phyloP scores from a whole-genome alignment of 2,329 filamentous ascomycete genomes.

The Cladosporium sp. region DNA sequence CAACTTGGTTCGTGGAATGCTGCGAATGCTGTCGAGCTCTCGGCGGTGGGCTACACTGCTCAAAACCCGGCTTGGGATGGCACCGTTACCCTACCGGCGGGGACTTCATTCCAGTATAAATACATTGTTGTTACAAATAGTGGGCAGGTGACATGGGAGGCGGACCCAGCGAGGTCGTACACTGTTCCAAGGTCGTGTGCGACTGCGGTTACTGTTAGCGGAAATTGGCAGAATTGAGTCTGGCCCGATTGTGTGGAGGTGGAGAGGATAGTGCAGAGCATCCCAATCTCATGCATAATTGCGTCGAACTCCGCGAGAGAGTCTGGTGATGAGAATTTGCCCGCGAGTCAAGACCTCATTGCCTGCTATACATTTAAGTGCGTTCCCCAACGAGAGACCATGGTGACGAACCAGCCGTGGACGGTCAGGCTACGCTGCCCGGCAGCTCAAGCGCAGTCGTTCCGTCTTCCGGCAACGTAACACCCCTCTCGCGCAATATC shows the following conservation, averaged over 20 bases:
- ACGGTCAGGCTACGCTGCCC: not conserved
- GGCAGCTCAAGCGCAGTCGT: not conserved
- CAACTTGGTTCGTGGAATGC: constrained; percentile 63
- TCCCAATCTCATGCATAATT: not conserved
- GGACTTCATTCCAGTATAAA: constrained; percentile 57
- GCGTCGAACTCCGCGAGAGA: not conserved
- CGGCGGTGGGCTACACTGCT: constrained; percentile 60
- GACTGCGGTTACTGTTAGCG: constrained; percentile 5
- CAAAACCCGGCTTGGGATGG: constrained; percentile 62
- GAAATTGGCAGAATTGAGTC: constrained; percentile 10
- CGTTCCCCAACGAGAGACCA: not conserved
- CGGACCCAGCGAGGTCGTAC: constrained; percentile 50
- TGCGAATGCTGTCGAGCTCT: constrained; percentile 56
- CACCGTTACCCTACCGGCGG: constrained; percentile 57
- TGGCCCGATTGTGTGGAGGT: not conserved
- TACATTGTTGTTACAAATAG: constrained; percentile 61
- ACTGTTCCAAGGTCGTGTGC: constrained; percentile 36
- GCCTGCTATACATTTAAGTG: not conserved
- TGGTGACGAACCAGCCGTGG: not conserved
- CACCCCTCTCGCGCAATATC: not conserved
- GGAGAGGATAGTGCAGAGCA: not conserved
- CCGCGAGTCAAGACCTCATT: not conserved
- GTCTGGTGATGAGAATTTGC: not conserved
- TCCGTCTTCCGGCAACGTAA: not conserved
- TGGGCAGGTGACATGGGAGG: constrained; percentile 64